Evolutionary conservation across 75 land plant genomes (phyloP).

Genomic region (Picea sitchensis): DNA sequence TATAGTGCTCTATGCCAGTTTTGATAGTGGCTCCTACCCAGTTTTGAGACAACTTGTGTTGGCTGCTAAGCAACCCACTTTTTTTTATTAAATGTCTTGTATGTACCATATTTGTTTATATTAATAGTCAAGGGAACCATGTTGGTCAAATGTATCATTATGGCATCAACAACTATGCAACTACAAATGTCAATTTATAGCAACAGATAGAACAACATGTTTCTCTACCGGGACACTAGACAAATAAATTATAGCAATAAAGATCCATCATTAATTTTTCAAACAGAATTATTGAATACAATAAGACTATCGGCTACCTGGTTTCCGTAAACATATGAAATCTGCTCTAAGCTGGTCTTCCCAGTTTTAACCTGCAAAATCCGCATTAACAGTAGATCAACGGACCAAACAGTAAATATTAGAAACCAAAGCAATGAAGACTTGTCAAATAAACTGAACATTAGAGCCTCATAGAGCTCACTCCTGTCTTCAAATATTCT

Average conservation of each 20-base stretch:
- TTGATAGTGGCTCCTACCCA: no score
- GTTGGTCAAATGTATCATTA: no score
- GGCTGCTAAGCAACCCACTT: no score
- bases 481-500: constrained; percentile 74
- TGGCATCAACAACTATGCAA: background rate
- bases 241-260: background rate
- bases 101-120: no score
- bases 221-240: background rate
- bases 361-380: constrained; percentile 78
- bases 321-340: constrained; percentile 92
- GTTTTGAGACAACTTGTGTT: no score
- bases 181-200: background rate
- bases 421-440: background rate
- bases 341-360: constrained; percentile 93
- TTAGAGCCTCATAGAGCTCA: constrained; percentile 19
- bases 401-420: background rate
- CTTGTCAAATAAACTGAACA: background rate
- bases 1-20: no score
- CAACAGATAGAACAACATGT: background rate
- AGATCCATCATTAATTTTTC: background rate
- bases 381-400: background rate
- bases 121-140: no score
- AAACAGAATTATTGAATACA: background rate
- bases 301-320: constrained; percentile 51
- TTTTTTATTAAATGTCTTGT: no score